Evolutionary conservation across 2,329 filamentous ascomycete genomes (phyloP).

Genomic region (Rutstroemia sp.): DNA sequence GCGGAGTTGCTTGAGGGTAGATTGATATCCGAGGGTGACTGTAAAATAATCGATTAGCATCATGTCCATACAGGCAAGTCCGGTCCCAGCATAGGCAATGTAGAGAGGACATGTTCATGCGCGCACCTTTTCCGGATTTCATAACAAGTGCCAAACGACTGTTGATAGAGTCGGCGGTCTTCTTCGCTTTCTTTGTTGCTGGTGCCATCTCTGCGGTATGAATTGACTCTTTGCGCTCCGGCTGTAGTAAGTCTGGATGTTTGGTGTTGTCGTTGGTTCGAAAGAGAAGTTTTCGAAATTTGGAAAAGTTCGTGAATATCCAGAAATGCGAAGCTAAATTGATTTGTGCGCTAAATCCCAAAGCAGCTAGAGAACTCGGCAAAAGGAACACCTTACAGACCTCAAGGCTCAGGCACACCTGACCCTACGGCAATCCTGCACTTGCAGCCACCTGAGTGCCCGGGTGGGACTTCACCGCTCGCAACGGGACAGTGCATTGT

Average conservation of each 20-base stretch:
- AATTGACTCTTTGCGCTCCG: conserved; percentile 33
- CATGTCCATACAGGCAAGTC: background rate
- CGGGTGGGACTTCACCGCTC: no score
- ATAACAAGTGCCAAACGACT: conserved; percentile 55
- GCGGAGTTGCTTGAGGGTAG: conserved; percentile 81
- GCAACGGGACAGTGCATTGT: no score
- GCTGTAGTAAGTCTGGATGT: conserved; percentile 14
- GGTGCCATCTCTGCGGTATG: conserved; percentile 37
- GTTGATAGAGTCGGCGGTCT: conserved; percentile 72
- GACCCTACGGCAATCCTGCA: no score
- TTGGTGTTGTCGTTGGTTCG: conserved; percentile 8
- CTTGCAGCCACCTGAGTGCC: no score
- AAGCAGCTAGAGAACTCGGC: background rate
- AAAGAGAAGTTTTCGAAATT: background rate
- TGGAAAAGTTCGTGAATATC: background rate
- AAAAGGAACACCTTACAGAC: background rate
- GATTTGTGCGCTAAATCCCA: background rate
- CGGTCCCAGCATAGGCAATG: background rate
- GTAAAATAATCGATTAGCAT: conserved; percentile 15
- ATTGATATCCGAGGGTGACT: conserved; percentile 89
- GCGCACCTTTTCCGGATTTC: conserved; percentile 54
- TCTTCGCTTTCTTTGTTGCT: conserved; percentile 66
- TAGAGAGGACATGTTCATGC: background rate
- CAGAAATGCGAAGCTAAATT: background rate
- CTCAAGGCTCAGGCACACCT: no score